Evolutionary conservation across 1,284 basidiomycete species (phyloP), one percentile per base, ranked within the genome.

Genomic region (Papiliotrema laurentii): DNA sequence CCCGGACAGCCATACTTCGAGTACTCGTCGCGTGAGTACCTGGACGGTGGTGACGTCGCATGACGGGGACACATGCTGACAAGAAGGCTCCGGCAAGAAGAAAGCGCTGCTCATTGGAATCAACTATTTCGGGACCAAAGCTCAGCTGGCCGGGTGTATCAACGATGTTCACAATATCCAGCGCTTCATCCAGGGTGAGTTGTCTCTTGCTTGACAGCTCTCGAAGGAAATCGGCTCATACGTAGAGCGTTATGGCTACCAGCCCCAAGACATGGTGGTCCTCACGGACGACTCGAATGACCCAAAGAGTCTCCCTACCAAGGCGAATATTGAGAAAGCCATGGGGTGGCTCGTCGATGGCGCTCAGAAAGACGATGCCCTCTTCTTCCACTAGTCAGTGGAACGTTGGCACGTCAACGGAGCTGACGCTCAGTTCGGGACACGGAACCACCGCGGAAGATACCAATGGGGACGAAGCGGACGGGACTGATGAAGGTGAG

Each of bases 341-440:
- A 92, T 93, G 88, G 79, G 83, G 54, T 94, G 91, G 91, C 81
- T 97, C 22, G 87, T 91, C 7, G 73, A 73, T 5, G 85, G 79
- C 55, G 91, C 90, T 16, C 73, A 77, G 45, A 83, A 87, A 0
- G 85, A 94, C 60, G 92, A 96, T 63, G 83, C 89, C 0, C 76
- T 96, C 25, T 94, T 94, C 79, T 92, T 94, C 81, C 91, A 94
- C 64, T 74, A 72, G 63, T 69, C 27, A 52, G 66, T 58, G 14
- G 21, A 25, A 11, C 5, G 6, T 22, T 7, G 33, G 31, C 14
- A 24, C 30, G 14, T 31, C 18, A 7, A 11, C 9, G 9, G 7
- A 31, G 49, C 52, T 47, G 36, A 46, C 18, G 14, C 7, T 3
- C 47, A 72, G 68, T 52, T 74, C 72, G 1, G 89, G 89, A 9